Base-by-base conservation (phyloP, 805 yeast genomes). In the Kodamaea sagamina region DNA sequence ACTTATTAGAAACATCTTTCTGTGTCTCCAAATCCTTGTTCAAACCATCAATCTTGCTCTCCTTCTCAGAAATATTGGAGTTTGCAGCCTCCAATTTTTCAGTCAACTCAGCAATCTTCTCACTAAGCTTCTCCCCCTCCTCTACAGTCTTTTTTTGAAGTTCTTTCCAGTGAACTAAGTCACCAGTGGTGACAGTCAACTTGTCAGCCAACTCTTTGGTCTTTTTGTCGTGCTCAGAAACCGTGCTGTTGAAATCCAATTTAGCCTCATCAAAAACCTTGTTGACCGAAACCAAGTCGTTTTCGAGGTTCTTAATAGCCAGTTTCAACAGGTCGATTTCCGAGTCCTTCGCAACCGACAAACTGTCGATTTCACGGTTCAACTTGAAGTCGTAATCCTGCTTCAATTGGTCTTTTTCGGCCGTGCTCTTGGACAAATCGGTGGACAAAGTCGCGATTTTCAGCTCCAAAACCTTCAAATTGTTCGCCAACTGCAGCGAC, bases 321-420 rank as follows among this genome's bases (percentile, higher is more conserved):
- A 34, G 11, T 15, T 42, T 45, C 26, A 51, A 39, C 18, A 27
- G 25, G 21, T 50, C 41, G 28, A 59, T 49, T 36, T 51, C 52
- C 17, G 42, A 44, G 45, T 62, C 67, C 41, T 57, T 58, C 15
- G 48, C 51, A 6, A 55, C 57, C 4, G 53, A 47, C 29, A 55
- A 32, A 22, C 42, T 47, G 29, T 63, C 65, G 36, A 62, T 44
- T 29, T 58, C 57, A 25, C 45, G 28, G 42, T 58, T 61, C 45
- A 62, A 51, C 36, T 59, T 57, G 50, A 53, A 55, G 13, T 58
- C 55, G 31, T 52, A 51, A 16, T 57, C 51, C 26, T 47, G 43
- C 28, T 48, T 44, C 16, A 47, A 13, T n/a, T 40, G 15, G 6
- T 42, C 44, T 7, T 34, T 37, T 22, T 47, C 47, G 22, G 32